Evolutionary conservation across 2,329 filamentous ascomycete species (phyloP).

Genomic region (Plenodomus tracheiphilus): DNA sequence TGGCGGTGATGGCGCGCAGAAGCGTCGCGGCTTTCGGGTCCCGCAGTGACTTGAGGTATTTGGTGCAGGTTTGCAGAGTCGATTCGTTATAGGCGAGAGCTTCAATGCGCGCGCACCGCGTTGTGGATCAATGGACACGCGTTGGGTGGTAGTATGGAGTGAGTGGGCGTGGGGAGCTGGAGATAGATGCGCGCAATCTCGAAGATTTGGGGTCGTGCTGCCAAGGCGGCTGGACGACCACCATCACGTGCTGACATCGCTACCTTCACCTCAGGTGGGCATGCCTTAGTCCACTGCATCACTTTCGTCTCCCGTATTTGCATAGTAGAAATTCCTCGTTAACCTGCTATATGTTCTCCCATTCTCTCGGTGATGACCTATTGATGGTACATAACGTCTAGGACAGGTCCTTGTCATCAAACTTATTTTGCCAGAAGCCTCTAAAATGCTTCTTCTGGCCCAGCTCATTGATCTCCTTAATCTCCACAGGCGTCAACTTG

Average conservation of each 20-base stretch:
- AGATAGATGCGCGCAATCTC: background rate
- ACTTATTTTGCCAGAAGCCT: slow-evolving; percentile 61
- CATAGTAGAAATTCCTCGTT: background rate
- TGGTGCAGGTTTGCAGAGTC: background rate
- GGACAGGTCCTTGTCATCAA: slow-evolving; percentile 56
- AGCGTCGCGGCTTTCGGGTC: background rate
- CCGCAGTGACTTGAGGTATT: background rate
- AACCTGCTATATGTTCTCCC: background rate
- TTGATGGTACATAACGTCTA: slow-evolving; percentile 23
- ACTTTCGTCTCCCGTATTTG: background rate
- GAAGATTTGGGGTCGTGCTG: background rate
- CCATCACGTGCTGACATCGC: background rate
- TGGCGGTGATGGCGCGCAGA: slow-evolving; percentile 14
- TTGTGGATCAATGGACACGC: background rate
- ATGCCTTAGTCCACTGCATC: background rate
- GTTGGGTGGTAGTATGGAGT: background rate
- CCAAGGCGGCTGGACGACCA: background rate
- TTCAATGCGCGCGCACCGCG: background rate
- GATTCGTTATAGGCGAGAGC: background rate
- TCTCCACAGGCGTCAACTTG: slow-evolving; percentile 61
- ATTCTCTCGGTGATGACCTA: background rate
- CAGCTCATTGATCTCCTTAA: slow-evolving; percentile 52
- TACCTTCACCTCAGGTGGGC: background rate
- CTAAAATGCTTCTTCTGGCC: slow-evolving; percentile 66
- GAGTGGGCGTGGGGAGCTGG: background rate